Percentiles rank a stretch among this genome's conserved stretches.
These are phyloP conservation scores for Thermothielavioides terrestris DNA, from an alignment of 495 filamentous ascomycete genomes.

Conservation along the genomic window DNA sequence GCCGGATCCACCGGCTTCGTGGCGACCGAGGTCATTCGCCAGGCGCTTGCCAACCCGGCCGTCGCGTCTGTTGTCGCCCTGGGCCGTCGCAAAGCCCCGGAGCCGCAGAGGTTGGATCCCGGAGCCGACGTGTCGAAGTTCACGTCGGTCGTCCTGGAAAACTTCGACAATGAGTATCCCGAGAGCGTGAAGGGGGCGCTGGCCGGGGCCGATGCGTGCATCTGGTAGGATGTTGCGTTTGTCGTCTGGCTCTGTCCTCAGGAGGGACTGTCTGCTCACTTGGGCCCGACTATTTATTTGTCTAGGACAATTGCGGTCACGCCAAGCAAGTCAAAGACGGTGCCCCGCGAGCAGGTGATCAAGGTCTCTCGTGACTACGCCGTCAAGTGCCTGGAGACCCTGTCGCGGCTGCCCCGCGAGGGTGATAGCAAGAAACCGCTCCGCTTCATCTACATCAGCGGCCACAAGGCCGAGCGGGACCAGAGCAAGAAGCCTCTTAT, in stretches of 20 bases:
- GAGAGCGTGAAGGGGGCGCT: constrained; percentile 34
- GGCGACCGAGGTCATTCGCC: constrained; percentile 40
- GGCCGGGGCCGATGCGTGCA: constrained; percentile 42
- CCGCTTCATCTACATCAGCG: constrained; percentile 43
- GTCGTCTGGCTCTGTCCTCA: too few species aligned
- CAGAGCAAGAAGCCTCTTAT: constrained; percentile 29
- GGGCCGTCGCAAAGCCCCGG: constrained; percentile 22
- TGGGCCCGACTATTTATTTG: background rate
- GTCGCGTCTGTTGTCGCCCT: constrained; percentile 39
- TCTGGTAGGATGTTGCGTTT: constrained; percentile 33
- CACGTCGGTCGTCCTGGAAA: constrained; percentile 29
- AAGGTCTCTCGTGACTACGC: constrained; percentile 39
- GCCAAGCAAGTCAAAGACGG: constrained; percentile 24
- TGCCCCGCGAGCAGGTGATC: constrained; percentile 30
- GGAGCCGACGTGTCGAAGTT: constrained; percentile 29
- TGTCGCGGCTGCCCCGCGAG: constrained; percentile 17
- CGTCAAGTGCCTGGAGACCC: constrained; percentile 30
- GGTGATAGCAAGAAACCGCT: constrained; percentile 19
- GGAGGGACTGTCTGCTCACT: too few species aligned
- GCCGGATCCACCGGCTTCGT: constrained; percentile 44
- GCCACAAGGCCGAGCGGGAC: constrained; percentile 30
- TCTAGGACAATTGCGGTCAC: constrained; percentile 38
- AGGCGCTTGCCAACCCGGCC: constrained; percentile 29
- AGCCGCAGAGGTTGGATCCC: constrained; percentile 2
- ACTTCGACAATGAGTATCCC: constrained; percentile 37